Conservation (phyloP, 2,329 filamentous ascomycete genomes). For the Periglandula ipomoeae region DNA sequence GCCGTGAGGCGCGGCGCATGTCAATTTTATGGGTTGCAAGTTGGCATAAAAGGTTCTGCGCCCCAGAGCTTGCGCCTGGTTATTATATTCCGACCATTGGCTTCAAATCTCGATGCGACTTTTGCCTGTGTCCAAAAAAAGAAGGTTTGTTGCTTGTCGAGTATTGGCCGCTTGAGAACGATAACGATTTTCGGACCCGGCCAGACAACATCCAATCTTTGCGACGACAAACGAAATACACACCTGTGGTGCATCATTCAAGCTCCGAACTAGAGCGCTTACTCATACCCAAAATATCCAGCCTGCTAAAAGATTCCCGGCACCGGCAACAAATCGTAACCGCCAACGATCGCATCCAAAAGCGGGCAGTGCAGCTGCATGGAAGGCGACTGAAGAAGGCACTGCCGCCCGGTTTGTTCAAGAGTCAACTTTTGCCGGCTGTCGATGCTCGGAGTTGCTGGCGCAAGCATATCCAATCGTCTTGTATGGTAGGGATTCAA, state of each 20-base stretch:
- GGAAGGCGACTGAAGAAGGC: not conserved
- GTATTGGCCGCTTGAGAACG: not conserved
- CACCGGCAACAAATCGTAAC: not conserved
- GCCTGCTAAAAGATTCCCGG: not conserved
- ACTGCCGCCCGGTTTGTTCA: not conserved
- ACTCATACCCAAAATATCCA: not conserved
- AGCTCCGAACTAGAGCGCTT: not conserved
- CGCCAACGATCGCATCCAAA: not conserved
- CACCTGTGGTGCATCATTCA: not conserved
- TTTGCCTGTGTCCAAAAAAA: not conserved
- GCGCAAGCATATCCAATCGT: not conserved
- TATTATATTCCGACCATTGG: not conserved
- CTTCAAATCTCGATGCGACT: not conserved
- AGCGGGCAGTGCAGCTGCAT: not conserved
- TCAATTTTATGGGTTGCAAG: not conserved
- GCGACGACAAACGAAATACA: not conserved
- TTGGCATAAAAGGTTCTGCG: slow-evolving; percentile 9
- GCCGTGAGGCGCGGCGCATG: not conserved
- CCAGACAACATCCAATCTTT: not conserved
- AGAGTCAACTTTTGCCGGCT: too few relatives aligned
- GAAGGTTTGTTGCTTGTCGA: not conserved
- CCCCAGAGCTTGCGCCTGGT: not conserved
- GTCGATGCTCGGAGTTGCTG: not conserved
- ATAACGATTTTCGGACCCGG: too few relatives aligned
- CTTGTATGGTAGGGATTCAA: not conserved